A percentile compares a stretch with the other conserved stretches of the same genome.
These are phyloP conservation scores for Colletotrichum liaoningense DNA, from an alignment of 2,329 filamentous ascomycete species.

Conservation along the genomic window DNA sequence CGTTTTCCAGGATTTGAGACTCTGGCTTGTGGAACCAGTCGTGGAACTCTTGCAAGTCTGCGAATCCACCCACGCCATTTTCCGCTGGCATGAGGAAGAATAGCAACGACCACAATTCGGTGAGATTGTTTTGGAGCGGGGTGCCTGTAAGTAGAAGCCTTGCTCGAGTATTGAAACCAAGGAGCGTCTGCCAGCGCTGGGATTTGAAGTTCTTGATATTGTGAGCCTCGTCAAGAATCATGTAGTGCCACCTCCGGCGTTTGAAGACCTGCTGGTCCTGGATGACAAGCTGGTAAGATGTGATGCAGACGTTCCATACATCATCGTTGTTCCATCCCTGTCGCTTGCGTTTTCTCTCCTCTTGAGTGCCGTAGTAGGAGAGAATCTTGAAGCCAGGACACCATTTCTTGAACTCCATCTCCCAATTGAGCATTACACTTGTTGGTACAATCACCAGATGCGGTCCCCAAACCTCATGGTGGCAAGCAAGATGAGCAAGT, in stretches of 20 bases:
- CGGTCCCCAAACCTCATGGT: constrained; percentile 93
- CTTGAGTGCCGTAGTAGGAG: constrained; percentile 94
- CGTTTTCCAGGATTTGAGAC: constrained; percentile 95
- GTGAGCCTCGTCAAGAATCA: constrained; percentile 97
- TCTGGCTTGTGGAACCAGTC: constrained; percentile 96
- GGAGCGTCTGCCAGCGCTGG: constrained; percentile 93
- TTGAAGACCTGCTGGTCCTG: constrained; percentile 96
- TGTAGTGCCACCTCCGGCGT: constrained; percentile 93
- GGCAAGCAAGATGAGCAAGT: constrained; percentile 89
- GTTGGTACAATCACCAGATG: constrained; percentile 97
- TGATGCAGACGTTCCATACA: constrained; percentile 97
- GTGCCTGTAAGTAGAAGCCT: constrained; percentile 92
- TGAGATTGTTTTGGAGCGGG: constrained; percentile 95
- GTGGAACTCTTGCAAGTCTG: constrained; percentile 94
- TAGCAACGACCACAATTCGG: constrained; percentile 94
- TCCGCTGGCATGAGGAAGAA: constrained; percentile 97
- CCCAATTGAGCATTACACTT: constrained; percentile 99
- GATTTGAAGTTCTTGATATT: constrained; percentile 99
- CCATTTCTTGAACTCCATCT: constrained; percentile 99
- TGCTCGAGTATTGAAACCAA: constrained; percentile 92
- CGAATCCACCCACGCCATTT: constrained; percentile 88
- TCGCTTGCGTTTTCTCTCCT: constrained; percentile 91
- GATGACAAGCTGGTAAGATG: constrained; percentile 95
- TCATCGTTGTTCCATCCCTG: constrained; percentile 94
- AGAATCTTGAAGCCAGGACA: constrained; percentile 97